Base-by-base conservation (phyloP, 2,329 filamentous ascomycete genomes). In the Penicillium sp. region DNA sequence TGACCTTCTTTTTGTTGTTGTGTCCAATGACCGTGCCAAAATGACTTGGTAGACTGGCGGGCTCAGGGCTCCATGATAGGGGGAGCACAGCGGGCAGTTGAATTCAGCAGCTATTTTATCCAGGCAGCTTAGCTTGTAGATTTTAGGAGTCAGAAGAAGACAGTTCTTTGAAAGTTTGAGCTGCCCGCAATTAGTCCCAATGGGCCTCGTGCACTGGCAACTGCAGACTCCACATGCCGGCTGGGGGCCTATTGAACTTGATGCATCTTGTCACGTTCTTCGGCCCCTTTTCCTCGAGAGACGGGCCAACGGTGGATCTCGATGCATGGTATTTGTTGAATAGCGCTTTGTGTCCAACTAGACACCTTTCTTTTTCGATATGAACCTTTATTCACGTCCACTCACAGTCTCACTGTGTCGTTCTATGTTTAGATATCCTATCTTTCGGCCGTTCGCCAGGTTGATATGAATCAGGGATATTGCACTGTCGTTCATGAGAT, bases 1-100 rank as follows among this genome's bases (percentile, higher is more conserved):
- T 46, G 43, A 46, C 24, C 16, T 27, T 39, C 31, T 47, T 9
- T 27, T 16, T 37, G 35, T 33, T 35, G 53, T 18, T 7, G 19
- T 19, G 19, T 27, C 54, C 27, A 56, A 56, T 56, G 37, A 27
- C 27, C n/a, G 27, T 19, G 46, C n/a, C n/a, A 4, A 6, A 7
- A 19, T 19, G 46, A 16, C 4, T 14, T 39, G 18, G 18, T 54
- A 41, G 36, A 22, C 24, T 47, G 35, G 18, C 13, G 7, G 33
- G 18, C 44, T 18, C 16, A 49, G 9, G 51, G 55, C 43, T 63
- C 60, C 59, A 63, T 44, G 62, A 63, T 63, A 67, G 64, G 16
- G 6, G 24, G 24, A 14, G 13, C 13, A 13, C 13, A 16, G 41
- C 41, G 14, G 2, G 22, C 6, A 27, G 16, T 44, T 16, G 22